A percentile compares a stretch with the other conserved stretches of the same genome.
Conservation (phyloP, 768 basidiomycete species). For the Macrocybe gigantea region DNA sequence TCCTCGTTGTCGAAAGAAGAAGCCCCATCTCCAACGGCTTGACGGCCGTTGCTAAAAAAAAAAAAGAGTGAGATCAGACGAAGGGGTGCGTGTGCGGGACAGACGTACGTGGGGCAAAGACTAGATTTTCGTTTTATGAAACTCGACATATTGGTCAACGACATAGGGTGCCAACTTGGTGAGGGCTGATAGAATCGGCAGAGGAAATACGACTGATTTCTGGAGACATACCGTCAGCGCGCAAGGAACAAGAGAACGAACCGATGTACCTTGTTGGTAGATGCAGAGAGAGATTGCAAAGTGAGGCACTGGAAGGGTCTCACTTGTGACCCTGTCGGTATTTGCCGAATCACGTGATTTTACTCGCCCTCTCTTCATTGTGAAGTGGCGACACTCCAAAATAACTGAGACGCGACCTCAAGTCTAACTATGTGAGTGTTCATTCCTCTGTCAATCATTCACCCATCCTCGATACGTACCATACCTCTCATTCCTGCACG, state of each 20-base stretch:
- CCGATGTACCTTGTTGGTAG: conserved; percentile 8
- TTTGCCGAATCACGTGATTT: no score
- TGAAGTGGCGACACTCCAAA: conserved; percentile 1
- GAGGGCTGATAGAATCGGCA: no score
- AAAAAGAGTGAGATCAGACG: conserved; percentile 8
- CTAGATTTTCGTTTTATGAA: conserved; percentile 75
- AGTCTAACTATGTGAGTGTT: conserved; percentile 27
- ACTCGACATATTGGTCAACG: conserved; percentile 68
- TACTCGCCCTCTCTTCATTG: no score
- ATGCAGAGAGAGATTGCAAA: conserved; percentile 1
- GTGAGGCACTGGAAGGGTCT: conserved; percentile 3
- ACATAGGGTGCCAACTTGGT: conserved; percentile 88
- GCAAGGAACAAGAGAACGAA: neutral
- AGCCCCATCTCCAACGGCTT: conserved; percentile 97
- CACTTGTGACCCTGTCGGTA: neutral
- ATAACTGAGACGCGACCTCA: conserved; percentile 26
- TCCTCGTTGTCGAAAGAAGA: conserved; percentile 70
- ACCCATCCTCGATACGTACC: conserved; percentile 2
- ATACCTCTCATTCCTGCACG: conserved; percentile 2
- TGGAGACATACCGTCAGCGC: no score
- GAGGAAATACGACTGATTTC: no score
- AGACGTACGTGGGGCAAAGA: conserved; percentile 87
- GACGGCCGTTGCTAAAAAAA: conserved; percentile 80
- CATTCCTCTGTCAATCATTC: conserved; percentile 3
- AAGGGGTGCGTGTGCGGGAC: neutral